Evolutionary conservation across 1,284 basidiomycete species (phyloP).

Genomic region (Apiotrichum akiyoshidainum): DNA sequence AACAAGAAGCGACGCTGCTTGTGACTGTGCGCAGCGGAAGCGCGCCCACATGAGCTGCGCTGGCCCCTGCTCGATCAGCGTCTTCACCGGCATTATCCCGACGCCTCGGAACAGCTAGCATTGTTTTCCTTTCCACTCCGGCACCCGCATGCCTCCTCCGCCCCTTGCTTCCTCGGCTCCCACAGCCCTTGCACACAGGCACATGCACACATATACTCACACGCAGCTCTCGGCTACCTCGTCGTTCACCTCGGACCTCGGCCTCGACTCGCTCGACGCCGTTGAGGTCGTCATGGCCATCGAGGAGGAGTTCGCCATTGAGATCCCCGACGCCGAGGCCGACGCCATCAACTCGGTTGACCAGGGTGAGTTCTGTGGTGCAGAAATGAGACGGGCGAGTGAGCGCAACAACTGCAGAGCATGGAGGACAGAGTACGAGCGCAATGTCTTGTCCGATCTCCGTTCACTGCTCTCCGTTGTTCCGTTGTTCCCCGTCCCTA

Average conservation of each 20-base stretch:
- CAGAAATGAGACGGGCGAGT: too few relatives aligned
- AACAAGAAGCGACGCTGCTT: too few relatives aligned
- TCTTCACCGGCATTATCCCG: too few relatives aligned
- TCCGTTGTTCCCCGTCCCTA: neutral
- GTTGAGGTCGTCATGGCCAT: conserved; percentile 99
- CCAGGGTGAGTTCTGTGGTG: conserved; percentile 63
- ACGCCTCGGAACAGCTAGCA: too few relatives aligned
- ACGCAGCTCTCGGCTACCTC: conserved; percentile 68
- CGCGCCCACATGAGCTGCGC: too few relatives aligned
- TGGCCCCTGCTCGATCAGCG: too few relatives aligned
- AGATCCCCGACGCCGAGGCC: conserved; percentile 96
- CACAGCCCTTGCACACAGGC: neutral
- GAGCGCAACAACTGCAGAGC: too few relatives aligned
- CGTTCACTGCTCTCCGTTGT: neutral
- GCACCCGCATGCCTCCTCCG: too few relatives aligned
- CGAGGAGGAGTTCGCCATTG: conserved; percentile 77
- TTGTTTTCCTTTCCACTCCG: too few relatives aligned
- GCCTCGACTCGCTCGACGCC: conserved; percentile 93
- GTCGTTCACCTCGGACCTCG: conserved; percentile 82
- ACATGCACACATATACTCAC: neutral
- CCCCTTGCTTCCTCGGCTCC: neutral
- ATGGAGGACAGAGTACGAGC: too few relatives aligned
- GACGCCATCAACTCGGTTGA: conserved; percentile 93
- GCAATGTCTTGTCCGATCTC: too few relatives aligned
- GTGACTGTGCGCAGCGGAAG: too few relatives aligned